Percentiles rank a stretch among this genome's conserved stretches.
Evolutionary conservation across 2,329 filamentous ascomycete genomes (phyloP).

Genomic region (Penicillium sp.): DNA sequence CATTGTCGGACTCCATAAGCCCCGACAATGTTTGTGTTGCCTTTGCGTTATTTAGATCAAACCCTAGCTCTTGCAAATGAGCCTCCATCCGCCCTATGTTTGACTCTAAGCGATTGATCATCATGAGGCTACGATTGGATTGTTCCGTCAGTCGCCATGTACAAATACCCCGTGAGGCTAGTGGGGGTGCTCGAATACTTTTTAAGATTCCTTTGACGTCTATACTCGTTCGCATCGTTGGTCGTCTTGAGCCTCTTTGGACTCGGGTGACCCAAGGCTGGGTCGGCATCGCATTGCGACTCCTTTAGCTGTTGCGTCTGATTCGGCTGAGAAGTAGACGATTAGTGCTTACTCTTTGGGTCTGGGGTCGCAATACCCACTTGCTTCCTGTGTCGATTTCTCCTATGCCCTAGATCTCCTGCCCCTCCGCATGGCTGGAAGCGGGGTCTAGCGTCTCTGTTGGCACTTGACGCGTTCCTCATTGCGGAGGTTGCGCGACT

Average conservation of each 20-base stretch:
- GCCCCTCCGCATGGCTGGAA: not conserved
- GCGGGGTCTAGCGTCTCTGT: constrained; percentile 7
- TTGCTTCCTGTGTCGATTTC: constrained; percentile 3
- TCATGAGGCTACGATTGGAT: constrained; percentile 16
- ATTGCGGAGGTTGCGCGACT: not conserved
- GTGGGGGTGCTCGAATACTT: constrained; percentile 11
- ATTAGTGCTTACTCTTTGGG: not conserved
- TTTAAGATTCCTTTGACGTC: constrained; percentile 13
- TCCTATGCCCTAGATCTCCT: not conserved
- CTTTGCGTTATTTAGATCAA: constrained; percentile 7
- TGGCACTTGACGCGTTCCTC: constrained; percentile 6
- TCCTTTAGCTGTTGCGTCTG: not conserved
- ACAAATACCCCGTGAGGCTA: not conserved
- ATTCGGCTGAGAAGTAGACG: not conserved
- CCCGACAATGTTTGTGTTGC: not conserved
- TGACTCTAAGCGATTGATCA: constrained; percentile 25
- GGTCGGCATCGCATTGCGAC: not conserved
- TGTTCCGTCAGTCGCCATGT: not conserved
- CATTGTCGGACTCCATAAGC: not conserved
- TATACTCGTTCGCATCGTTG: constrained; percentile 2
- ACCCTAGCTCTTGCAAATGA: constrained; percentile 20
- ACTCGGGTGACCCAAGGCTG: not conserved
- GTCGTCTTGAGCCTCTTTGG: constrained; percentile 4
- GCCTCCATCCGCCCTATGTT: constrained; percentile 24
- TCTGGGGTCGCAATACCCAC: not conserved